Base-by-base conservation (phyloP, 2,329 filamentous ascomycete genomes). In the Epichloe gansuensis region DNA sequence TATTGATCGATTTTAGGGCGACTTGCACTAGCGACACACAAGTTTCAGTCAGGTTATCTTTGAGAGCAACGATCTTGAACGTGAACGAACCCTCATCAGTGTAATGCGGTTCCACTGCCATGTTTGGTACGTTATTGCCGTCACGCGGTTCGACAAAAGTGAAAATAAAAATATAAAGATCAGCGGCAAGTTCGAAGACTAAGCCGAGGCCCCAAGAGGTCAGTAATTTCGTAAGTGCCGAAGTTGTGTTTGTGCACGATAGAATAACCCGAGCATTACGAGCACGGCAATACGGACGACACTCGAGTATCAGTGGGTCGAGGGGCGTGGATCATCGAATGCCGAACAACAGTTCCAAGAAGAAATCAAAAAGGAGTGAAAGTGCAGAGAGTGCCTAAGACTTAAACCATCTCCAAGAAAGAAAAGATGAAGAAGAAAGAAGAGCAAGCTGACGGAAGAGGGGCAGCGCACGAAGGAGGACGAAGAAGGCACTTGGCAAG, bases 1-100 rank as follows among this genome's bases (percentile, higher is more conserved):
- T 53, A 5, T 65, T 52, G 34, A 62, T 34, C 45, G 55, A 58
- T 35, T 55, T 60, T 35, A 68, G 57, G 13, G 58, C 58, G 52
- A 70, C 59, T 50, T 67, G 54, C 40, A 63, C 67, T 69, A 17
- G 31, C 45, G 23, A 23, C 35, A 31, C 7, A 34, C n/a, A 5
- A 2, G 13, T 2, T 5, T 54, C 35, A 53, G 48, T 21, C 38
- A 35, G 12, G 5, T 27, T 17, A 44, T 40, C 15, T 34, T 4
- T 27, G 13, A 34, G 25, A 31, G 36, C 23, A 21, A 23, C 15
- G 17, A 15, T 23, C 4, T 40, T 52, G n/a, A 41, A 15, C 21
- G 25, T 25, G 38, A 46, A 50, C 47, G 25, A 40, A 54, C 54
- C 54, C 46, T 55, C 54, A 41, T 55, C 54, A 21, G 35, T 23